Evolutionary conservation across 306 rosid genomes (phyloP).

Genomic region (Quercus gilva): DNA sequence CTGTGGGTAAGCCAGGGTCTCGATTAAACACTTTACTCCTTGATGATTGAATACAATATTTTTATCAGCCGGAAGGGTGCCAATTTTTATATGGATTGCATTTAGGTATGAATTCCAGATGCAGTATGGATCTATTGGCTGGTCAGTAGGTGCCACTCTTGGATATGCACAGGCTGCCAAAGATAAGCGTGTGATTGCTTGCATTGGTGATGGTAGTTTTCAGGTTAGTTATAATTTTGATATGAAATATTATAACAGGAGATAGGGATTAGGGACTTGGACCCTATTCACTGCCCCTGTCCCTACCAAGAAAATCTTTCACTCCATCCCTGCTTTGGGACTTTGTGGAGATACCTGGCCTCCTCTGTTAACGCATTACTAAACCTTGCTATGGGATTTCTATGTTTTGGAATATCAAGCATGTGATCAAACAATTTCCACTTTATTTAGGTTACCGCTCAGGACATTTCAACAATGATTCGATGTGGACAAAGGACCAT

Average conservation of each 20-base stretch:
- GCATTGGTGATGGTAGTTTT: conserved; percentile 92
- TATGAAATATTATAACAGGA: background rate
- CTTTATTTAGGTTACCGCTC: conserved; percentile 70
- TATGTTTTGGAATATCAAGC: background rate
- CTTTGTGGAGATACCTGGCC: background rate
- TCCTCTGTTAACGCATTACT: background rate
- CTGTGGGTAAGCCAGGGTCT: conserved; percentile 53
- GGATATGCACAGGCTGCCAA: conserved; percentile 86
- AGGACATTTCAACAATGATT: conserved; percentile 92
- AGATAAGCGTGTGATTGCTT: conserved; percentile 74
- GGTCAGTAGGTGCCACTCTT: conserved; percentile 94
- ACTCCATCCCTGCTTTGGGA: background rate
- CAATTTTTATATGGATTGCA: conserved; percentile 19
- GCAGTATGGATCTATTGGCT: conserved; percentile 96
- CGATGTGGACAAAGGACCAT: conserved; percentile 65
- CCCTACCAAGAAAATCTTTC: background rate
- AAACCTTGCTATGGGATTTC: background rate
- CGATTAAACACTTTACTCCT: background rate
- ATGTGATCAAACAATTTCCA: conserved; percentile 3
- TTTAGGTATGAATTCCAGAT: conserved; percentile 88
- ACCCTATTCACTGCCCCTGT: background rate
- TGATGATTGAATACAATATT: background rate
- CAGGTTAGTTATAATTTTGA: conserved; percentile 51
- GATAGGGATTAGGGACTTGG: background rate
- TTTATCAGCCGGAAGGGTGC: background rate